Conservation (phyloP, 2,329 filamentous ascomycete species). For the Leptographium lundbergii region DNA sequence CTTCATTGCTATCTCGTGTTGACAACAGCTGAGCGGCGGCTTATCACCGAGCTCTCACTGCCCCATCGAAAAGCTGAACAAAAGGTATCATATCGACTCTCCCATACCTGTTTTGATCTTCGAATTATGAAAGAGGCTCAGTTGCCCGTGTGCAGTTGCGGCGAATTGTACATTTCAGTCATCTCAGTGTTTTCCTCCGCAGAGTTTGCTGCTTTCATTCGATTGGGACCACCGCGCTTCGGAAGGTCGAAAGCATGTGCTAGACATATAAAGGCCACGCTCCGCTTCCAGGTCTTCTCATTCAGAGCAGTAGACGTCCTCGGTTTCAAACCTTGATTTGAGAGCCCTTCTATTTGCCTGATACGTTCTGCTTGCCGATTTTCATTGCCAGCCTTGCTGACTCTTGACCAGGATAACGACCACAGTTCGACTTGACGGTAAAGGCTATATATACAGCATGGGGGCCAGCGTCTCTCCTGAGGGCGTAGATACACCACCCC, state of each 20-base stretch:
- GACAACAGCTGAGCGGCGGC: neutral
- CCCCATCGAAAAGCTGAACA: neutral
- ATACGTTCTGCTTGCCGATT: neutral
- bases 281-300: neutral
- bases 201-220: neutral
- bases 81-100: neutral
- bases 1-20: neutral
- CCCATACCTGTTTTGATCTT: neutral
- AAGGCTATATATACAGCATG: neutral
- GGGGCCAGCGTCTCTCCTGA: neutral
- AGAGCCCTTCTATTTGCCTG: neutral
- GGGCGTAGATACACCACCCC: neutral
- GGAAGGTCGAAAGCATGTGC: neutral
- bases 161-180: neutral
- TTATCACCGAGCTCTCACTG: neutral
- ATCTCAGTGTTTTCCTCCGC: neutral
- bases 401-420: neutral
- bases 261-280: neutral
- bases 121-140: neutral
- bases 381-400: neutral
- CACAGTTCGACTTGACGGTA: neutral
- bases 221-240: neutral
- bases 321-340: neutral
- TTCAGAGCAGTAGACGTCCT: neutral
- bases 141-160: neutral